Conservation (phyloP, 345 rosid genomes). For the Noccaea bulbosa region DNA sequence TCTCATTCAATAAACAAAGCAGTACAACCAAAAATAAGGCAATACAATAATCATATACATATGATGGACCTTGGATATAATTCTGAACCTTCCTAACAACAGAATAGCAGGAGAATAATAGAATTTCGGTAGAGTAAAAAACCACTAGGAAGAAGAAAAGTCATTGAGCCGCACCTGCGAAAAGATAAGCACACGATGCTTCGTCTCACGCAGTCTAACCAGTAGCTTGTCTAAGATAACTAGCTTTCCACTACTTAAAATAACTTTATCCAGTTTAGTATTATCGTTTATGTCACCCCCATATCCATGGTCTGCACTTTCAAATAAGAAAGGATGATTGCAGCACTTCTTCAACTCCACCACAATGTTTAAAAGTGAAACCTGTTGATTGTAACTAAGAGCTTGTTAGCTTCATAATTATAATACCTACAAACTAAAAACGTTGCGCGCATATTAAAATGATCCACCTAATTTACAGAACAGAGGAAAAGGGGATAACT, state of each 20-base stretch:
- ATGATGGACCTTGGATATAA: neutral
- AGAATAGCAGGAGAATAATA: constrained; percentile 17
- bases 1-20: constrained; percentile 7
- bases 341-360: constrained; percentile 99
- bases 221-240: constrained; percentile 98
- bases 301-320: constrained; percentile 99
- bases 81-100: constrained; percentile 43
- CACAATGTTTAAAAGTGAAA: constrained; percentile 96
- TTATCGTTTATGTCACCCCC: constrained; percentile 77
- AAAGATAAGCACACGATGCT: constrained; percentile 96
- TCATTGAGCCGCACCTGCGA: constrained; percentile 72
- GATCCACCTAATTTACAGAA: constrained; percentile 13
- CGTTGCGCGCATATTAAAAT: constrained; percentile 2
- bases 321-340: constrained; percentile 98
- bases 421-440: constrained; percentile 30
- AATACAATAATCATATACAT: constrained; percentile 5
- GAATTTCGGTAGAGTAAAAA: constrained; percentile 14
- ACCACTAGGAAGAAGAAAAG: constrained; percentile 17
- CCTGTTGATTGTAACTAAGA: constrained; percentile 51
- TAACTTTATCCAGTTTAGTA: constrained; percentile 88
- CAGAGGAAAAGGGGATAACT: constrained; percentile 7
- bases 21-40: constrained; percentile 6
- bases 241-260: constrained; percentile 96
- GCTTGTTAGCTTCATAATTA: constrained; percentile 34
- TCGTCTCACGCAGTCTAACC: constrained; percentile 90